These are phyloP conservation scores for Fragilariopsis cylindrus DNA, from an alignment of 108 stramenopile species.

Conservation along the genomic window DNA sequence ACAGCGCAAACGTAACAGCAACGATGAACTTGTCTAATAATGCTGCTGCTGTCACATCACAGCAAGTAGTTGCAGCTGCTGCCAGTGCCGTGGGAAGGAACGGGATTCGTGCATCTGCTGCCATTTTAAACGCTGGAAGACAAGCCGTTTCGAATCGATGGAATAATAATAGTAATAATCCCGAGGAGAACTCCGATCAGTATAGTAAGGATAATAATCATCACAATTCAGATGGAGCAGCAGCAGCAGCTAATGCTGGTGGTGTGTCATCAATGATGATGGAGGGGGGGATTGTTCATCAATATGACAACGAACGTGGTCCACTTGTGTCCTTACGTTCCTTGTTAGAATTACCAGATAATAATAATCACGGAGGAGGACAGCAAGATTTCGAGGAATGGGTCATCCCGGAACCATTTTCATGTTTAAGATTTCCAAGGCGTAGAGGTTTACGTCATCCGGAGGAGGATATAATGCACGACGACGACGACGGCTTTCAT, in stretches of 20 bases:
- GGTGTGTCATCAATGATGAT: not conserved
- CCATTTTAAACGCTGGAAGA: slow-evolving; percentile 38
- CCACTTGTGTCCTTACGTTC: slow-evolving; percentile 21
- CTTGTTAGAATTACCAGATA: slow-evolving; percentile 44
- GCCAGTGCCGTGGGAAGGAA: slow-evolving; percentile 14
- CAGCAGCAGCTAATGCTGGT: not conserved
- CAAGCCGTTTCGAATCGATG: slow-evolving; percentile 31
- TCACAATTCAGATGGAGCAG: not conserved
- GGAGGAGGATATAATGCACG: not conserved
- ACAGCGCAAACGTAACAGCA: not conserved
- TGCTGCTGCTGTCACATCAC: not conserved
- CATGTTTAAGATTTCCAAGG: slow-evolving; percentile 44
- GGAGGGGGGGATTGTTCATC: not conserved
- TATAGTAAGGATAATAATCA: not conserved
- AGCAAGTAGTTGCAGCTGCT: slow-evolving; percentile 8
- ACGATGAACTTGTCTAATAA: too few species aligned
- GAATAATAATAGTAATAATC: not conserved
- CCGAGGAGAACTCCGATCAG: not conserved
- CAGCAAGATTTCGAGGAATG: slow-evolving; percentile 45
- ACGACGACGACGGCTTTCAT: not conserved
- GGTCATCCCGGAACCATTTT: slow-evolving; percentile 65
- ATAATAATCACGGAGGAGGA: slow-evolving; percentile 31
- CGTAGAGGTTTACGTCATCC: not conserved
- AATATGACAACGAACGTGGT: slow-evolving; percentile 3
- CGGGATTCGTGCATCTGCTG: slow-evolving; percentile 20